phyloP scores from a whole-genome alignment of 208 protist genomes.

The Wallacemonas sp. region DNA sequence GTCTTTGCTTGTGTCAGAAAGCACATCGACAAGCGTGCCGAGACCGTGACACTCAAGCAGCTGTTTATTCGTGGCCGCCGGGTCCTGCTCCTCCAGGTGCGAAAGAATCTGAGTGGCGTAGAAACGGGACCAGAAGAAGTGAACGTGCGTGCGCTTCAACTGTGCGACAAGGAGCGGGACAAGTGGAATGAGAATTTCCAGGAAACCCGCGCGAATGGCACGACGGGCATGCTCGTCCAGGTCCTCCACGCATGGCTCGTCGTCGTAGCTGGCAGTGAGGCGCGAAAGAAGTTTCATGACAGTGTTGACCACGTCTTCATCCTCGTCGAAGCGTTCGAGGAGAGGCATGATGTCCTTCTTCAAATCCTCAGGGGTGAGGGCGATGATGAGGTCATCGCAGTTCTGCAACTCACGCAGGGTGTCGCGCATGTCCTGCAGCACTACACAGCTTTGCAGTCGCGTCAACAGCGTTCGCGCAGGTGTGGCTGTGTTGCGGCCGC shows the following conservation, averaged over 20 bases:
- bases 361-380: constrained; percentile 24
- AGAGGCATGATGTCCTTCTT: constrained; percentile 18
- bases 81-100: constrained; percentile 63
- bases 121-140: constrained; percentile 46
- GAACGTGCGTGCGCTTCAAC: constrained; percentile 16
- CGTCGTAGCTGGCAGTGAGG: constrained; percentile 25
- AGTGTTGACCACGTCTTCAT: constrained; percentile 35
- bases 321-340: constrained; percentile 35
- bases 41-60: constrained; percentile 66
- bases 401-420: constrained; percentile 52
- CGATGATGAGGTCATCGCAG: constrained; percentile 54
- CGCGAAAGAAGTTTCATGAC: constrained; percentile 49
- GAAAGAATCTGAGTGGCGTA: constrained; percentile 64
- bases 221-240: constrained; percentile 39
- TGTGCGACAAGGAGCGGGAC: constrained; percentile 49
- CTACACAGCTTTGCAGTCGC: constrained; percentile 68
- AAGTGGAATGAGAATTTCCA: constrained; percentile 37
- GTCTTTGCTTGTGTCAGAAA: constrained; percentile 49
- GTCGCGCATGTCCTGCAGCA: constrained; percentile 81
- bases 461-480: constrained; percentile 62
- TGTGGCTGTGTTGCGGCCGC: not conserved
- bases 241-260: not conserved
- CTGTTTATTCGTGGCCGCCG: constrained; percentile 38
- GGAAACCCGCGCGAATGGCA: constrained; percentile 43
- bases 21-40: constrained; percentile 49